Evolutionary conservation across 306 rosid genomes (phyloP).

Genomic region (Vicia sativa): DNA sequence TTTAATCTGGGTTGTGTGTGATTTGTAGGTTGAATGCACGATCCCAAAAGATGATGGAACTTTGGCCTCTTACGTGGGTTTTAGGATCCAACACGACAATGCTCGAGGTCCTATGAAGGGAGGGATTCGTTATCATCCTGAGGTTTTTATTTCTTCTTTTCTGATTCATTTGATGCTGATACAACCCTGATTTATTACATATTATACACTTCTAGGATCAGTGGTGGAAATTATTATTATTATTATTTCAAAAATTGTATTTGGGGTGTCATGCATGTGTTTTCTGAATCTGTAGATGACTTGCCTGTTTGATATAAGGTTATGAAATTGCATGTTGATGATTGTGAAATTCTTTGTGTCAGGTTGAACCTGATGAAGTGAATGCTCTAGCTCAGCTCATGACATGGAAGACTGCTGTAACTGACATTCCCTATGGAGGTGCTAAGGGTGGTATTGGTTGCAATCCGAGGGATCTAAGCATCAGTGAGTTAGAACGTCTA

Average conservation of each 20-base stretch:
- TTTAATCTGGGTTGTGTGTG: not conserved
- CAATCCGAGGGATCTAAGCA: slow-evolving; percentile 65
- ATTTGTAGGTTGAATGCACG: slow-evolving; percentile 73
- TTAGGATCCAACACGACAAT: slow-evolving; percentile 80
- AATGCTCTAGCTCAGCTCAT: slow-evolving; percentile 84
- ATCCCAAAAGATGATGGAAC: slow-evolving; percentile 79
- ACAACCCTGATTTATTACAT: not conserved
- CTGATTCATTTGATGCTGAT: not conserved
- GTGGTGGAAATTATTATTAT: too few species aligned
- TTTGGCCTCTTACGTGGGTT: slow-evolving; percentile 70
- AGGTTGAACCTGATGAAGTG: slow-evolving; percentile 85
- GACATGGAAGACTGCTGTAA: slow-evolving; percentile 87
- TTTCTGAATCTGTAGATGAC: too few species aligned
- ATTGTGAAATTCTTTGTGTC: slow-evolving; percentile 23
- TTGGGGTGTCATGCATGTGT: slow-evolving; percentile 3
- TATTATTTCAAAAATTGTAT: not conserved
- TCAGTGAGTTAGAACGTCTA: slow-evolving; percentile 69
- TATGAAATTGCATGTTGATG: slow-evolving; percentile 8
- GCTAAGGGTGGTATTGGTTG: slow-evolving; percentile 88
- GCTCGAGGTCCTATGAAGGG: slow-evolving; percentile 93
- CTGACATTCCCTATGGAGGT: slow-evolving; percentile 78
- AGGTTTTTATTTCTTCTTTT: slow-evolving; percentile 42
- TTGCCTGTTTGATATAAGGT: too few species aligned
- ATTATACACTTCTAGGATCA: not conserved
- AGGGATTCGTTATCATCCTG: slow-evolving; percentile 79